Evolutionary conservation across 2,329 filamentous ascomycete species (phyloP).

Genomic region (Exophiala aquamarina): DNA sequence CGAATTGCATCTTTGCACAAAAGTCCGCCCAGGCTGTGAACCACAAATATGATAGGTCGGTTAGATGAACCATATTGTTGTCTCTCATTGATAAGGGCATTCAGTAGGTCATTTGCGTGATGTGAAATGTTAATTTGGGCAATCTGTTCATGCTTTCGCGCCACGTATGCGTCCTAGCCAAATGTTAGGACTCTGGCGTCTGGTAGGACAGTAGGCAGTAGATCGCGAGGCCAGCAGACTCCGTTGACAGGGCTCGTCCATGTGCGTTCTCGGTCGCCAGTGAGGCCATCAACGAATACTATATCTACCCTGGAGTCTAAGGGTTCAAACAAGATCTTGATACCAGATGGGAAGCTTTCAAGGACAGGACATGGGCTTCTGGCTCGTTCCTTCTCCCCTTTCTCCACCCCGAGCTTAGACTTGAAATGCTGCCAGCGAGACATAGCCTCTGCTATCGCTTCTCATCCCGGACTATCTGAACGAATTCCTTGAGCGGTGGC

Average conservation of each 20-base stretch:
- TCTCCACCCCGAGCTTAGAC: no score
- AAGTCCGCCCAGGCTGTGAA: constrained; percentile 33
- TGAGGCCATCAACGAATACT: constrained; percentile 29
- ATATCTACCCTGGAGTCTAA: constrained; percentile 16
- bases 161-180: constrained; percentile 26
- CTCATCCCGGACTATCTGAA: no score
- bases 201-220: constrained; percentile 18
- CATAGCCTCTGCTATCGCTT: no score
- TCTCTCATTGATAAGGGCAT: constrained; percentile 28
- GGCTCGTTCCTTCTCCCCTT: no score
- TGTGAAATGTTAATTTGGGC: constrained; percentile 34
- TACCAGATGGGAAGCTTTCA: background rate
- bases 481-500: no score
- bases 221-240: constrained; percentile 24
- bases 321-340: constrained; percentile 7
- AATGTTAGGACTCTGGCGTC: constrained; percentile 24
- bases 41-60: constrained; percentile 34
- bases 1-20: constrained; percentile 31
- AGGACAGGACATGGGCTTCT: no score
- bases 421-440: no score
- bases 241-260: constrained; percentile 26
- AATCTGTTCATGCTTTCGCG: constrained; percentile 28
- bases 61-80: constrained; percentile 26
- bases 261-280: constrained; percentile 27
- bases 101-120: constrained; percentile 31